Evolutionary conservation across 495 filamentous ascomycete species (phyloP).

Genomic region (Hyaloscypha finlandica): DNA sequence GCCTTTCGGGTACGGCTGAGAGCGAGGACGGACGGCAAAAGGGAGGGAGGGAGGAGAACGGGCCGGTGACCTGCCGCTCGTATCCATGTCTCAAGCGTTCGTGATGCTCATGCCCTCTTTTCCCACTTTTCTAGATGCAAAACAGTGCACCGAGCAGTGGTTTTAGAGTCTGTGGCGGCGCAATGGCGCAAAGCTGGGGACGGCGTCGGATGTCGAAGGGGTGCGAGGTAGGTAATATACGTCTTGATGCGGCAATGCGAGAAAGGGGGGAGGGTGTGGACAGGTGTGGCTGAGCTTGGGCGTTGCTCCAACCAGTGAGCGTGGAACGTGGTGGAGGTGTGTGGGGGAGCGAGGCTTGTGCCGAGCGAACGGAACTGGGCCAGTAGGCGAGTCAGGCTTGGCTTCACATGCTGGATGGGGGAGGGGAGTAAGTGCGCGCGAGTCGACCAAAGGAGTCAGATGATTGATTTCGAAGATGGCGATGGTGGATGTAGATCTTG

Average conservation of each 20-base stretch:
- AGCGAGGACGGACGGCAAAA: too few species aligned
- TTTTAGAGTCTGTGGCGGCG: neutral
- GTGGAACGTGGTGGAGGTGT: neutral
- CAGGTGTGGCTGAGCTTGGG: neutral
- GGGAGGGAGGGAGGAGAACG: neutral
- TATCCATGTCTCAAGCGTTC: neutral
- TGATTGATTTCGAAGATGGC: neutral
- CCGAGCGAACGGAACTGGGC: neutral
- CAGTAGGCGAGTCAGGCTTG: neutral
- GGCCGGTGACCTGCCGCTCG: neutral
- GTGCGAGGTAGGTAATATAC: neutral
- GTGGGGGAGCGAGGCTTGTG: neutral
- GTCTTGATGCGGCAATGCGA: neutral
- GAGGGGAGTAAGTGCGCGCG: neutral
- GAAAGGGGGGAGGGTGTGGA: neutral
- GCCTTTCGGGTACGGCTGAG: neutral
- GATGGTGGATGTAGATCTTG: neutral
- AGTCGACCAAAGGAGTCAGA: neutral
- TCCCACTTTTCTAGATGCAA: neutral
- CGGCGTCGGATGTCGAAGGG: neutral
- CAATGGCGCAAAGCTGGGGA: neutral
- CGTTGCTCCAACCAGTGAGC: neutral
- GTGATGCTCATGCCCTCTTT: neutral
- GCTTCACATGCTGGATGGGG: constrained; percentile 3
- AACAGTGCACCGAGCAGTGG: neutral